A percentile compares a stretch with the other conserved stretches of the same genome.
Conservation (phyloP, 805 yeast species). For the Candida suzukii region DNA sequence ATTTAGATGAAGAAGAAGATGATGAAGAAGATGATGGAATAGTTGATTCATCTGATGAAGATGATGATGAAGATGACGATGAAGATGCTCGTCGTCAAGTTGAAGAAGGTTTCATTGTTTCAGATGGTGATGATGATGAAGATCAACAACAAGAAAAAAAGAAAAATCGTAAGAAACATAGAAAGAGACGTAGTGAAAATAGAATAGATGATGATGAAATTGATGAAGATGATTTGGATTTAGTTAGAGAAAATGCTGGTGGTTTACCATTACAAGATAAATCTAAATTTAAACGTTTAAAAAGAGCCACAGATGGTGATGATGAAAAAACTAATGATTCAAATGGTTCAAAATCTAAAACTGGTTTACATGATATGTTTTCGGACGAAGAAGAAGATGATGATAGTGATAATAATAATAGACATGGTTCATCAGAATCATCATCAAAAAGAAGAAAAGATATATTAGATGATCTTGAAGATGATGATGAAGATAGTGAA, state of each 20-base stretch:
- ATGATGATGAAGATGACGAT: constrained; percentile 78
- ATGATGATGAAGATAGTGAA: constrained; percentile 29
- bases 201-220: constrained; percentile 41
- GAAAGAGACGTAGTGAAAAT: constrained; percentile 33
- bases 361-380: constrained; percentile 60
- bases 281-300: constrained; percentile 71
- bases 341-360: constrained; percentile 2
- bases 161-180: constrained; percentile 31
- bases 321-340: constrained; percentile 13
- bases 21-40: constrained; percentile 33
- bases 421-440: constrained; percentile 17
- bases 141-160: constrained; percentile 69
- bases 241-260: constrained; percentile 86
- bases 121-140: constrained; percentile 81
- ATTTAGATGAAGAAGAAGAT: constrained; percentile 17
- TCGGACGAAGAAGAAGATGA: constrained; percentile 48
- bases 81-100: constrained; percentile 79
- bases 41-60: constrained; percentile 54
- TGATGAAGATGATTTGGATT: constrained; percentile 93
- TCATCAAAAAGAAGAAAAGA: constrained; percentile 19
- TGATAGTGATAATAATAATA: constrained; percentile 24
- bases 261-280: constrained; percentile 40
- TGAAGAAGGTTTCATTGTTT: constrained; percentile 90
- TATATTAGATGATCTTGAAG: constrained; percentile 20
- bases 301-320: constrained; percentile 54